Conservation (phyloP, 1,284 basidiomycete species). For the Leucoagaricus sp. region DNA sequence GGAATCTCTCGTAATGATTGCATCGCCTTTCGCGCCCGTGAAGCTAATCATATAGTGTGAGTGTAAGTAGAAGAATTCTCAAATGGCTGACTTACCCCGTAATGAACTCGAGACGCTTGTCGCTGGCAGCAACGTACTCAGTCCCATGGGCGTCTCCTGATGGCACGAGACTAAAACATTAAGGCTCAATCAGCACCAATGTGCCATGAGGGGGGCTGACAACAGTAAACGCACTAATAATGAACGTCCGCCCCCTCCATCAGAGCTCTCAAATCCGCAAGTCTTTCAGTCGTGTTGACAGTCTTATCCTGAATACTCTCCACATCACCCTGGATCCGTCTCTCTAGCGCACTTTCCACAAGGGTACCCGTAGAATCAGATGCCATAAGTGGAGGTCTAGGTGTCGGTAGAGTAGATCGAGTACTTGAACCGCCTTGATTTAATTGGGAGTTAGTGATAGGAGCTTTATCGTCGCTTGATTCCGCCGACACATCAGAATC, state of each 20-base stretch:
- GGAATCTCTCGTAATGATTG: constrained; percentile 66
- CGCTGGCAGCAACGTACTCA: constrained; percentile 81
- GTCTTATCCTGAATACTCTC: constrained; percentile 53
- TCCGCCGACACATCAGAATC: constrained; percentile 4
- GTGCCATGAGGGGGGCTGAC: not conserved
- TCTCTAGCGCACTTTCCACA: constrained; percentile 65
- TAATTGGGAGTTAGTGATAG: constrained; percentile 35
- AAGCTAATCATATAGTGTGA: constrained; percentile 55
- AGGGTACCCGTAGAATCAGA: constrained; percentile 71
- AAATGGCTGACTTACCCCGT: constrained; percentile 54
- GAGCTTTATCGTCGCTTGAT: not conserved
- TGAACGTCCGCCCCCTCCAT: constrained; percentile 79
- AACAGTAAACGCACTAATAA: constrained; percentile 75
- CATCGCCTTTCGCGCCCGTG: constrained; percentile 83
- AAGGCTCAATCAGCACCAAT: constrained; percentile 2
- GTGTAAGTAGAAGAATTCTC: not conserved
- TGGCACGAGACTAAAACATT: constrained; percentile 57
- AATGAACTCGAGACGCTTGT: constrained; percentile 84
- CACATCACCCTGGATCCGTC: constrained; percentile 61
- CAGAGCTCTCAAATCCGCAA: constrained; percentile 66
- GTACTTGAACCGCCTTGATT: constrained; percentile 3
- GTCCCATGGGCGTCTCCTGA: constrained; percentile 89
- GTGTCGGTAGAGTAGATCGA: not conserved
- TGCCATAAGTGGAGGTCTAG: constrained; percentile 48
- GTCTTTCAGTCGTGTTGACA: constrained; percentile 49